Evolutionary conservation across 2,329 filamentous ascomycete species (phyloP).

Genomic region (Alternaria atra): DNA sequence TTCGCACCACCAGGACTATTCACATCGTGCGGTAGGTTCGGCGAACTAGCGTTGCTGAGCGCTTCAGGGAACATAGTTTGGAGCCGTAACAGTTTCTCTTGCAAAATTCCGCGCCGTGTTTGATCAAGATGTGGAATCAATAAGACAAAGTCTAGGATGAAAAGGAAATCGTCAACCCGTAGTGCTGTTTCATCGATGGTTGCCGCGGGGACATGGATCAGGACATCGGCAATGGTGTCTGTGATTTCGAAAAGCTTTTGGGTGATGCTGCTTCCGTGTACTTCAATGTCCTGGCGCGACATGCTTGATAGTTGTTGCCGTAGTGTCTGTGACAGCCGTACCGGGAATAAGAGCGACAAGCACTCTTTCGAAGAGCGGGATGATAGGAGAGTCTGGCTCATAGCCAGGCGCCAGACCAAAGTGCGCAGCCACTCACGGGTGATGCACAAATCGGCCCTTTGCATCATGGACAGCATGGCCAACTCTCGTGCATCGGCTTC

Average conservation of each 20-base stretch:
- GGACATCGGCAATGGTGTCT: conserved; percentile 67
- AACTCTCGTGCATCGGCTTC: conserved; percentile 50
- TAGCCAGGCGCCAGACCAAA: conserved; percentile 60
- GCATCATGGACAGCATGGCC: conserved; percentile 53
- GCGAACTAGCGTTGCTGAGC: conserved; percentile 43
- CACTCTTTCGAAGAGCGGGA: conserved; percentile 50
- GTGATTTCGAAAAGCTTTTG: conserved; percentile 69
- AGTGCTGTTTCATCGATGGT: conserved; percentile 58
- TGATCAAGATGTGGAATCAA: conserved; percentile 60
- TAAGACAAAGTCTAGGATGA: conserved; percentile 61
- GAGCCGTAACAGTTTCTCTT: conserved; percentile 53
- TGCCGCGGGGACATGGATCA: conserved; percentile 61
- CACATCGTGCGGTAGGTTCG: conserved; percentile 41
- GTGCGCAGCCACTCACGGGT: conserved; percentile 61
- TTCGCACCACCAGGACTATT: conserved; percentile 35
- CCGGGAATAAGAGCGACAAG: conserved; percentile 57
- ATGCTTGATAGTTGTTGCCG: conserved; percentile 55
- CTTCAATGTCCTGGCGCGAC: conserved; percentile 59
- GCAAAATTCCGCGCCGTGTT: conserved; percentile 56
- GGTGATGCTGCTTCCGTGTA: conserved; percentile 66
- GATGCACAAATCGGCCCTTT: conserved; percentile 61
- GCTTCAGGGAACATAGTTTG: conserved; percentile 49
- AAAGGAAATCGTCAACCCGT: conserved; percentile 64
- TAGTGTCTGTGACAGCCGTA: conserved; percentile 56
- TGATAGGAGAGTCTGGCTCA: conserved; percentile 58